phyloP scores from a whole-genome alignment of 768 basidiomycete species.

The Leucocoprinus birnbaumii region DNA sequence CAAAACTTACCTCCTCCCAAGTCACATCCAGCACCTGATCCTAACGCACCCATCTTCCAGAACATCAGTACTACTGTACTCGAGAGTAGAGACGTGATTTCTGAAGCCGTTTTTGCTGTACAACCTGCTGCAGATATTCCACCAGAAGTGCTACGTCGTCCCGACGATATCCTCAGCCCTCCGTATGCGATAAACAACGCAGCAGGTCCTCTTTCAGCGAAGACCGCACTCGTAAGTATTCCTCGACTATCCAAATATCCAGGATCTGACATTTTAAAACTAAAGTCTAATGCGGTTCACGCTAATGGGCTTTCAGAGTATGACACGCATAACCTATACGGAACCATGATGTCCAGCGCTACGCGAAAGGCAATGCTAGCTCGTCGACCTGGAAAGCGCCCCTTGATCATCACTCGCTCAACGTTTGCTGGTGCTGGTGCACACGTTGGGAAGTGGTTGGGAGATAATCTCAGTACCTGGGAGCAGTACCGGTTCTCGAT shows the following conservation, averaged over 20 bases:
- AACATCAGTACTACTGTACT: too few species aligned
- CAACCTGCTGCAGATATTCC: too few species aligned
- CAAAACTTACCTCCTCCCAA: conserved; percentile 55
- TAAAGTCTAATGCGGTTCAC: conserved; percentile 46
- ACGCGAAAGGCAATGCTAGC: conserved; percentile 61
- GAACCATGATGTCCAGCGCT: conserved; percentile 67
- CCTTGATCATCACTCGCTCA: conserved; percentile 70
- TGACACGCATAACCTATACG: conserved; percentile 65
- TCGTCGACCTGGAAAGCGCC: conserved; percentile 56
- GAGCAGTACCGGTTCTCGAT: conserved; percentile 57
- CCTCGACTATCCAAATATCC: background rate
- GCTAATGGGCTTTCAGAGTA: conserved; percentile 59
- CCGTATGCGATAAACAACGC: conserved; percentile 62
- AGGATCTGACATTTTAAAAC: too few species aligned
- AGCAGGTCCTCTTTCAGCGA: conserved; percentile 47
- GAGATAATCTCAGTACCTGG: conserved; percentile 63
- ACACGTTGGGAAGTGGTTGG: conserved; percentile 71
- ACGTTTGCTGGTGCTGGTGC: conserved; percentile 69
- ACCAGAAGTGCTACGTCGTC: too few species aligned
- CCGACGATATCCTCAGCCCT: conserved; percentile 43
- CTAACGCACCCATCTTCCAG: conserved; percentile 50
- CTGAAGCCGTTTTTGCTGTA: too few species aligned
- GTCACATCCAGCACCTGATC: conserved; percentile 45
- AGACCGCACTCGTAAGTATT: conserved; percentile 49
- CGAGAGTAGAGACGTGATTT: too few species aligned